A percentile compares a stretch with the other conserved stretches of the same genome.
Conservation (phyloP, 1,284 basidiomycete species). For the Ceratobasidium sp. region DNA sequence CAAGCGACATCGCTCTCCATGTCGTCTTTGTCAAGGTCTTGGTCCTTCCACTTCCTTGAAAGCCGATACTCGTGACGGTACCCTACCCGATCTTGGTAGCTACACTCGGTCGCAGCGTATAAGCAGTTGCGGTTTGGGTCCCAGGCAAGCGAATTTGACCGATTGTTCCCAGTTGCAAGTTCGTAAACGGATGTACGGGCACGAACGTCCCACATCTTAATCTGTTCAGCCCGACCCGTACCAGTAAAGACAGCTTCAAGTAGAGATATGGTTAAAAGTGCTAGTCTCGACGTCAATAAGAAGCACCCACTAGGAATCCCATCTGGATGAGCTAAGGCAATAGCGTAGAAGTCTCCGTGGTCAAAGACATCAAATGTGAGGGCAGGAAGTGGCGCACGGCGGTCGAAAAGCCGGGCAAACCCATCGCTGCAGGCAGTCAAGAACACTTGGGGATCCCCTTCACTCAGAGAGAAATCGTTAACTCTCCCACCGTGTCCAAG, state of each 20-base stretch:
- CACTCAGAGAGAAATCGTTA: neutral
- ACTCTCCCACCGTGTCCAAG: slow-evolving; percentile 40
- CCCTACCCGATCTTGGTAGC: slow-evolving; percentile 19
- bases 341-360: neutral
- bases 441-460: slow-evolving; percentile 31
- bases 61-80: slow-evolving; percentile 40
- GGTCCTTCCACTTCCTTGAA: neutral
- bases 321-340: slow-evolving; percentile 17
- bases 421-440: slow-evolving; percentile 37
- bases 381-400: slow-evolving; percentile 22
- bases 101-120: slow-evolving; percentile 40
- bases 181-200: slow-evolving; percentile 34
- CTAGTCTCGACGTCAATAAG: neutral
- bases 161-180: slow-evolving; percentile 43
- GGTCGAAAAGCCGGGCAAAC: slow-evolving; percentile 30
- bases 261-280: too few species aligned
- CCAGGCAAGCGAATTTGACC: slow-evolving; percentile 20
- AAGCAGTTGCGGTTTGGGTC: slow-evolving; percentile 25
- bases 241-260: slow-evolving; percentile 28
- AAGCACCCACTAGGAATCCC: slow-evolving; percentile 22
- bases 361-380: slow-evolving; percentile 22
- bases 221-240: neutral
- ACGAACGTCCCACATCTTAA: slow-evolving; percentile 43
- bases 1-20: slow-evolving; percentile 25
- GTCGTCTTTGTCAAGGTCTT: neutral